A percentile compares a stretch with the other conserved stretches of the same genome.
Conservation (phyloP, 2,329 filamentous ascomycete species). For the Didymella arachidicola region DNA sequence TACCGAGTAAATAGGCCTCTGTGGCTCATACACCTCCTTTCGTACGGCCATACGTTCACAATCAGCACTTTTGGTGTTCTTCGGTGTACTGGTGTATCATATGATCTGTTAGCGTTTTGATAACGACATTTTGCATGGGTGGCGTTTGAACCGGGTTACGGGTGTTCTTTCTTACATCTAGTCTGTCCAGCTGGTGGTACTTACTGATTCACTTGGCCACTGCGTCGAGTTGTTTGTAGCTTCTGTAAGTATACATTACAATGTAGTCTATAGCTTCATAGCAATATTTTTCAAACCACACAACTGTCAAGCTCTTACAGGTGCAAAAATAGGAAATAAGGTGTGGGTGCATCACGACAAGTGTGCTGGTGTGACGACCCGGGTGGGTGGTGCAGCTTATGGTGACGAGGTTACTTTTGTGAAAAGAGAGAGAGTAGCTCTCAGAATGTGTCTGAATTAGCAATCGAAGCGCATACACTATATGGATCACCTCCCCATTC, state of each 20-base stretch:
- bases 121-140: background rate
- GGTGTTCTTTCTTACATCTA: background rate
- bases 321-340: background rate
- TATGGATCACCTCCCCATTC: background rate
- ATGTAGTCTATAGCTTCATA: background rate
- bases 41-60: background rate
- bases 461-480: background rate
- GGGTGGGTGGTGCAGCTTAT: constrained; percentile 4
- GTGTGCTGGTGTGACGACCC: background rate
- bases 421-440: too few species aligned
- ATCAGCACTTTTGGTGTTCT: background rate
- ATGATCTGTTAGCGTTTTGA: background rate
- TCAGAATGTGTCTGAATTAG: background rate
- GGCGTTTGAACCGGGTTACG: too few species aligned
- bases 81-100: background rate
- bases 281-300: background rate
- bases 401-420: background rate
- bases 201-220: background rate
- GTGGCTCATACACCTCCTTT: background rate
- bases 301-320: background rate
- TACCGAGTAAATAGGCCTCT: background rate
- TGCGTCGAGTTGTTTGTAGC: background rate
- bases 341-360: background rate
- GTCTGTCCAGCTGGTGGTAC: background rate
- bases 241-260: background rate